Evolutionary conservation across 352 stramenopile genomes (phyloP).

Genomic region (Globisporangium cederbergense): DNA sequence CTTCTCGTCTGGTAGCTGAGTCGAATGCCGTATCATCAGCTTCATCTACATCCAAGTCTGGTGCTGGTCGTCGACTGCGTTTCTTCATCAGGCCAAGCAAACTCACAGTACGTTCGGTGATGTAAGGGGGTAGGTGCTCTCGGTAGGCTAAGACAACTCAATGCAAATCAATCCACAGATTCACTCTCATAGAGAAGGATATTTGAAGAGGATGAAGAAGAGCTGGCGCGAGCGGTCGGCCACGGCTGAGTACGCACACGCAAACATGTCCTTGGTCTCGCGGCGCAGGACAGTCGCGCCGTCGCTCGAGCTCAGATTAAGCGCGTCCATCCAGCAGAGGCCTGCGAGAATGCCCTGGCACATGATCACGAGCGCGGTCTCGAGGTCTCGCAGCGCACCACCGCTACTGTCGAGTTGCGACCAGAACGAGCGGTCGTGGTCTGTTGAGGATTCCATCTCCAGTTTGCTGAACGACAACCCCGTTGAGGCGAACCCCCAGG

Average conservation of each 20-base stretch:
- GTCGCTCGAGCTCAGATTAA: constrained; percentile 40
- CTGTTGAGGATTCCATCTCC: background rate
- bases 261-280: constrained; percentile 20
- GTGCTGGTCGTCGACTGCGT: constrained; percentile 20
- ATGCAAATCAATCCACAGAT: too few relatives aligned
- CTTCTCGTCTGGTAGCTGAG: background rate
- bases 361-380: constrained; percentile 41
- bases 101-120: constrained; percentile 32
- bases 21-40: background rate
- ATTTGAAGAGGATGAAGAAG: constrained; percentile 76
- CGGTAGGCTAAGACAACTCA: background rate
- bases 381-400: constrained; percentile 23
- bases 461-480: background rate
- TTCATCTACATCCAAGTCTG: background rate
- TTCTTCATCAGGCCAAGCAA: constrained; percentile 49
- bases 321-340: constrained; percentile 63
- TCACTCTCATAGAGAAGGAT: constrained; percentile 34
- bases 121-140: constrained; percentile 7
- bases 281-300: constrained; percentile 8
- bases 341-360: constrained; percentile 49
- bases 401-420: constrained; percentile 8
- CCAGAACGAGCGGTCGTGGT: constrained; percentile 16
- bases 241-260: constrained; percentile 53
- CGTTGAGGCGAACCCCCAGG: constrained; percentile 2
- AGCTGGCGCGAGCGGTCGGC: constrained; percentile 50